Conservation (phyloP, 2,329 filamentous ascomycete species). For the Phoma sp. region DNA sequence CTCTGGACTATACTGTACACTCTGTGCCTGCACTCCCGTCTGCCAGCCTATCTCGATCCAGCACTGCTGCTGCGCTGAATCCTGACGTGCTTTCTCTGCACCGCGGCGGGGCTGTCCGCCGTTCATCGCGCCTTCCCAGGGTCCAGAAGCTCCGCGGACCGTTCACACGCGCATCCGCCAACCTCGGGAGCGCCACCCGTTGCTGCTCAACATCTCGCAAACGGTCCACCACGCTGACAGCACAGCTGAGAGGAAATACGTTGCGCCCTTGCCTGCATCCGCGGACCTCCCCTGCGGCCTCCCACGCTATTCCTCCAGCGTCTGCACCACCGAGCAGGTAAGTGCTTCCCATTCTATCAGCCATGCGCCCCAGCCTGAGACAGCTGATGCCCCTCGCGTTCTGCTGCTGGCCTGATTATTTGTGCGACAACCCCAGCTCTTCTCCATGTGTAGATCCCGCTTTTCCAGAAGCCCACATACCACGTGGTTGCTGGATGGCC, state of each 20-base stretch:
- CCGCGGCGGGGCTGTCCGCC: constrained; percentile 1
- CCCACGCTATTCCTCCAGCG: constrained; percentile 27
- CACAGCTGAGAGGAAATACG: constrained; percentile 8
- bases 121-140: background rate
- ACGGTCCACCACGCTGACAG: constrained; percentile 17
- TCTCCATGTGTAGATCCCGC: background rate
- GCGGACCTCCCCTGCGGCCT: constrained; percentile 17
- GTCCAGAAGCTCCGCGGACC: constrained; percentile 3
- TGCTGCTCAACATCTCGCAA: constrained; percentile 27
- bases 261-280: constrained; percentile 17
- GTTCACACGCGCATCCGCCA: constrained; percentile 9
- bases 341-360: constrained; percentile 24
- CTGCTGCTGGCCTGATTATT: constrained; percentile 1
- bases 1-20: no score
- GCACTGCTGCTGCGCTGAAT: background rate
- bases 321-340: constrained; percentile 25
- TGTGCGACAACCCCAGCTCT: constrained; percentile 2
- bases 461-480: background rate
- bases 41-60: constrained; percentile 8
- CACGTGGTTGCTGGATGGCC: constrained; percentile 2
- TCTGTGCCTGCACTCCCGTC: no score
- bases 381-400: constrained; percentile 13
- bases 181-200: constrained; percentile 21
- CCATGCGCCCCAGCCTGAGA: constrained; percentile 3
- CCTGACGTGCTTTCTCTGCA: background rate